phyloP scores from a whole-genome alignment of 306 rosid genomes.

The Trifolium fragiferum region DNA sequence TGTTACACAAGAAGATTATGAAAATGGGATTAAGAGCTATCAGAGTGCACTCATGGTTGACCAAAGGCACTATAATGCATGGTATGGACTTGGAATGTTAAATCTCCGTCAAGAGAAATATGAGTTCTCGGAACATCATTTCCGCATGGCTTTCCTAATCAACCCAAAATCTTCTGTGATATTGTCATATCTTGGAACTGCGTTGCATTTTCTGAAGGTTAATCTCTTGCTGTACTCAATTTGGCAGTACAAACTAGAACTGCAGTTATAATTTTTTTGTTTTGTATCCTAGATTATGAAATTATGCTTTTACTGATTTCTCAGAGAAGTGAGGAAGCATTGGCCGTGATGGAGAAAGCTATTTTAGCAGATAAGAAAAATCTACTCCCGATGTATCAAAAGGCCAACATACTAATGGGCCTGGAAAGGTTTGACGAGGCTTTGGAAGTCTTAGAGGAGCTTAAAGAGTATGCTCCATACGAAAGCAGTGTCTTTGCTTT shows the following conservation, averaged over 20 bases:
- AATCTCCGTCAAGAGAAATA: conserved; percentile 94
- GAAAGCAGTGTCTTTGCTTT: conserved; percentile 94
- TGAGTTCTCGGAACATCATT: conserved; percentile 90
- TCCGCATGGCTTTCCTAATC: conserved; percentile 80
- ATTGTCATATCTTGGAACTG: conserved; percentile 86
- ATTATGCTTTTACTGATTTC: conserved; percentile 38
- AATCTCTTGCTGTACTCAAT: conserved; percentile 36
- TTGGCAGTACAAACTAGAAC: conserved; percentile 36
- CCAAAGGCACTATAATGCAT: conserved; percentile 87
- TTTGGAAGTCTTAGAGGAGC: conserved; percentile 79
- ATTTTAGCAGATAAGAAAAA: conserved; percentile 87
- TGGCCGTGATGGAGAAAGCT: conserved; percentile 88
- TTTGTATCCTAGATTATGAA: conserved; percentile 36
- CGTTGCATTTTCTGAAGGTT: conserved; percentile 88
- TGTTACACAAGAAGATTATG: conserved; percentile 93
- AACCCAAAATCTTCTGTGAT: conserved; percentile 90
- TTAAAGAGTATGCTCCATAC: conserved; percentile 81
- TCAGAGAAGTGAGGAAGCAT: conserved; percentile 85
- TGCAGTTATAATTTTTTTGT: conserved; percentile 6
- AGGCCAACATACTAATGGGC: conserved; percentile 83
- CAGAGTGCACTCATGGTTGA: conserved; percentile 91
- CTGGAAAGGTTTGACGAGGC: conserved; percentile 81
- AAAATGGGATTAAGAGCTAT: conserved; percentile 88
- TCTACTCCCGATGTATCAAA: conserved; percentile 96
- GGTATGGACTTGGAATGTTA: conserved; percentile 99